Evolutionary conservation across 805 yeast genomes (phyloP).

Genomic region (Tetrapisispora phaffii): DNA sequence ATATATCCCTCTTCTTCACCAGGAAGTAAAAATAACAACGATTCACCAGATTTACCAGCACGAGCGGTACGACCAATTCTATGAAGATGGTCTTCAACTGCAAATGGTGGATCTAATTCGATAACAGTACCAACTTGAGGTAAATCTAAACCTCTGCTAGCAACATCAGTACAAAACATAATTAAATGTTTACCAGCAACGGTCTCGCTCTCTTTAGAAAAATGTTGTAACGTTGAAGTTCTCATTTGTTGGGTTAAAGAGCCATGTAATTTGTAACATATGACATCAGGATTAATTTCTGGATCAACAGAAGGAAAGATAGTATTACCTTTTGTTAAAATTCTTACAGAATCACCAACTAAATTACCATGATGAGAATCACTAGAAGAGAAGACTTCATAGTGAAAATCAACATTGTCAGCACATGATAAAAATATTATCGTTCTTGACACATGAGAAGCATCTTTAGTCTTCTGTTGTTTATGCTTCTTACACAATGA

Average conservation of each 20-base stretch:
- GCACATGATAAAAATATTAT: slow-evolving; percentile 89
- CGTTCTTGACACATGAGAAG: slow-evolving; percentile 38
- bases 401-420: slow-evolving; percentile 94
- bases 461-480: slow-evolving; percentile 6
- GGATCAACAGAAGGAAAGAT: slow-evolving; percentile 28
- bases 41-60: slow-evolving; percentile 80
- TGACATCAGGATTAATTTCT: slow-evolving; percentile 32
- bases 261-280: slow-evolving; percentile 75
- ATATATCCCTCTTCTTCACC: slow-evolving; percentile 81
- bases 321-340: slow-evolving; percentile 20
- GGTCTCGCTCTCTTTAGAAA: slow-evolving; percentile 35
- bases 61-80: slow-evolving; percentile 97
- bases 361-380: slow-evolving; percentile 37
- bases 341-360: slow-evolving; percentile 29
- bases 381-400: slow-evolving; percentile 49
- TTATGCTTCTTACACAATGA: slow-evolving; percentile 32
- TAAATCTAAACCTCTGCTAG: slow-evolving; percentile 90
- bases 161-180: slow-evolving; percentile 93
- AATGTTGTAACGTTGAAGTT: slow-evolving; percentile 61
- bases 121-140: slow-evolving; percentile 78
- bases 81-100: slow-evolving; percentile 90
- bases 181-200: slow-evolving; percentile 47
- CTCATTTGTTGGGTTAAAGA: slow-evolving; percentile 78
- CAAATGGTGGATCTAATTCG: slow-evolving; percentile 92
- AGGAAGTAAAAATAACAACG: slow-evolving; percentile 73